Percentiles rank a stretch among this genome's conserved stretches.
These are phyloP conservation scores for Aspergillus awamori DNA, from an alignment of 2,329 filamentous ascomycete genomes.

Conservation along the genomic window DNA sequence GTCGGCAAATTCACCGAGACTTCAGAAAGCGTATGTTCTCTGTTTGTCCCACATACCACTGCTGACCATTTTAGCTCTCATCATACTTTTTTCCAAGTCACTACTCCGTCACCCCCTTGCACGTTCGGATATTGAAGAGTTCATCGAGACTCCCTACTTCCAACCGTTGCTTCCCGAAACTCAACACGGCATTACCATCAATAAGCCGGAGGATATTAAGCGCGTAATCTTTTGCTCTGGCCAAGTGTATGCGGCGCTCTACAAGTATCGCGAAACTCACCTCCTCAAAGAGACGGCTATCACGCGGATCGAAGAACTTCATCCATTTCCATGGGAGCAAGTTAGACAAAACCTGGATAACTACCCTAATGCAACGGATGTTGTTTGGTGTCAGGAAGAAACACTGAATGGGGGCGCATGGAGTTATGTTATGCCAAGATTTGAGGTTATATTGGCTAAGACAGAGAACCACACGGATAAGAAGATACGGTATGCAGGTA, in stretches of 20 bases:
- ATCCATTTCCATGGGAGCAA: constrained; percentile 98
- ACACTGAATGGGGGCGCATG: constrained; percentile 95
- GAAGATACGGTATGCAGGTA: too few relatives aligned
- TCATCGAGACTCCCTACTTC: constrained; percentile 90
- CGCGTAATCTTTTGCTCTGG: constrained; percentile 93
- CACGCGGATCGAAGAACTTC: constrained; percentile 94
- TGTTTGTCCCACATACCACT: background rate
- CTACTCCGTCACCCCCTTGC: constrained; percentile 91
- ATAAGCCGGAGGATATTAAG: constrained; percentile 80
- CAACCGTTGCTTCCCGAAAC: constrained; percentile 93
- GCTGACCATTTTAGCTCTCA: constrained; percentile 63
- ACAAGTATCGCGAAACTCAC: constrained; percentile 87
- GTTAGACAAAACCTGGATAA: constrained; percentile 93
- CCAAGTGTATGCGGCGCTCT: constrained; percentile 87
- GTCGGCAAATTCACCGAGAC: constrained; percentile 97
- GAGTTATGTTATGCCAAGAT: constrained; percentile 92
- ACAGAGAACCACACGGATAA: constrained; percentile 72
- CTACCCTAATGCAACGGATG: constrained; percentile 96
- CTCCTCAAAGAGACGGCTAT: constrained; percentile 88
- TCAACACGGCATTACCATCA: constrained; percentile 76
- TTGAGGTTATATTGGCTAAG: constrained; percentile 93
- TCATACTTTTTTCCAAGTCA: constrained; percentile 98
- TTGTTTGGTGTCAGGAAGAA: constrained; percentile 97
- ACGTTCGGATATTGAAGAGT: constrained; percentile 86
- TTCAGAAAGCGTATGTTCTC: constrained; percentile 90